phyloP scores from a whole-genome alignment of 306 rosid genomes.

The Dryas octopetala region DNA sequence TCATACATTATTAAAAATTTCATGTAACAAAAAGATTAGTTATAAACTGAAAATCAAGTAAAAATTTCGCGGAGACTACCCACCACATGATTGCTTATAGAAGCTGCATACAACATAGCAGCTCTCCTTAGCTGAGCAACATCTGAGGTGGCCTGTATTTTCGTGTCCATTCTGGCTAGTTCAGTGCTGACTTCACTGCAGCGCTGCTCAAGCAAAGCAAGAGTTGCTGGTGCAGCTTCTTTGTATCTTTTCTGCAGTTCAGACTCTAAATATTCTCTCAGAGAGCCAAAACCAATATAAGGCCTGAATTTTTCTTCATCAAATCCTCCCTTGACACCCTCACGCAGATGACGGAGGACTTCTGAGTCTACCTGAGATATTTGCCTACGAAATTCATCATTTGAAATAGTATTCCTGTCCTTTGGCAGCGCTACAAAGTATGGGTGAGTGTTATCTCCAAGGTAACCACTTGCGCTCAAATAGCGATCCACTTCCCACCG shows the following conservation, averaged over 20 bases:
- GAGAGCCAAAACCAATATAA: slow-evolving; percentile 68
- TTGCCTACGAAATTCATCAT: slow-evolving; percentile 93
- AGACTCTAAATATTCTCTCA: slow-evolving; percentile 82
- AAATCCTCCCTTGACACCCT: slow-evolving; percentile 81
- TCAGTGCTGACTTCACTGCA: slow-evolving; percentile 73
- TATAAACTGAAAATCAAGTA: background rate
- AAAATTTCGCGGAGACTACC: slow-evolving; percentile 27
- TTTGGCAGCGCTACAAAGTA: slow-evolving; percentile 90
- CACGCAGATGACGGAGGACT: slow-evolving; percentile 79
- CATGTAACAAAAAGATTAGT: background rate
- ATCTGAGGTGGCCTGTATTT: slow-evolving; percentile 85
- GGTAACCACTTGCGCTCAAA: slow-evolving; percentile 93
- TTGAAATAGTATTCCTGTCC: slow-evolving; percentile 72
- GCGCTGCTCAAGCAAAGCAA: slow-evolving; percentile 95
- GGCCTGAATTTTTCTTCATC: slow-evolving; percentile 86
- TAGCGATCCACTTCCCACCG: slow-evolving; percentile 98
- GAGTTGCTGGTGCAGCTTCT: slow-evolving; percentile 97
- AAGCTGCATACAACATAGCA: slow-evolving; percentile 79
- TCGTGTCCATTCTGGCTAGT: slow-evolving; percentile 63
- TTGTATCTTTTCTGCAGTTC: slow-evolving; percentile 95
- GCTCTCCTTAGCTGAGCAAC: slow-evolving; percentile 83
- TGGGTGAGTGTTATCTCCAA: slow-evolving; percentile 76
- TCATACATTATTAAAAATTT: background rate
- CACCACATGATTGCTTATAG: slow-evolving; percentile 90
- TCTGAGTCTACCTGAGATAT: slow-evolving; percentile 80